Conservation (phyloP, 164 flowering plant genomes). For the Platanus orientalis region DNA sequence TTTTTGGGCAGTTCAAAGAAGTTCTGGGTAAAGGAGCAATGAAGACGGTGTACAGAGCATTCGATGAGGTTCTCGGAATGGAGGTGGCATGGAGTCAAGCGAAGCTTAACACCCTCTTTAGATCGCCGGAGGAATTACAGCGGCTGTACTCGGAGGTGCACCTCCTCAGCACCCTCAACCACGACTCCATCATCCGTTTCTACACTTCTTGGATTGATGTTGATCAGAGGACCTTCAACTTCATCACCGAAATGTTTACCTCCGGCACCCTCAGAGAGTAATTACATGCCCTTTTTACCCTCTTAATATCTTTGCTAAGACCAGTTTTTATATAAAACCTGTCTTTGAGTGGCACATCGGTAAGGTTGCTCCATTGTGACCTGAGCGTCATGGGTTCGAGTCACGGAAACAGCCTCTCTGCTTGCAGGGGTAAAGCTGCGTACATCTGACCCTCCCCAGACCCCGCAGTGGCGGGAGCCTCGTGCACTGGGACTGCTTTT, state of each 20-base stretch:
- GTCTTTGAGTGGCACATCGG: no score
- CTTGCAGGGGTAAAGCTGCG: no score
- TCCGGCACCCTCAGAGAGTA: slow-evolving; percentile 94
- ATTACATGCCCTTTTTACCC: neutral
- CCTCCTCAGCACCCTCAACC: slow-evolving; percentile 74
- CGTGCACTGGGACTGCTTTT: no score
- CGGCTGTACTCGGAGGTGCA: slow-evolving; percentile 84
- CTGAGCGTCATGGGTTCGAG: no score
- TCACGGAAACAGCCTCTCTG: no score
- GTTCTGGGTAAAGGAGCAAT: slow-evolving; percentile 84
- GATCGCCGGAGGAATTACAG: slow-evolving; percentile 68
- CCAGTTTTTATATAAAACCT: no score
- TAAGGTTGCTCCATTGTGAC: no score
- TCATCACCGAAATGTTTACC: slow-evolving; percentile 93
- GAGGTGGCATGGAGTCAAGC: slow-evolving; percentile 94
- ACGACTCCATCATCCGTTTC: slow-evolving; percentile 60
- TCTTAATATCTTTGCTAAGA: no score
- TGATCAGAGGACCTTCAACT: slow-evolving; percentile 64
- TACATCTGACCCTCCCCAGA: no score
- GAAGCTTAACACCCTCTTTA: slow-evolving; percentile 49
- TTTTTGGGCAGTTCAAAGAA: slow-evolving; percentile 72
- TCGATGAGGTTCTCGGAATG: slow-evolving; percentile 74
- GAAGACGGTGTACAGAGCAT: slow-evolving; percentile 80
- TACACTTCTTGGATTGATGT: slow-evolving; percentile 69
- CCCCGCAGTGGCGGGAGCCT: no score